Evolutionary conservation across 2,329 filamentous ascomycete genomes (phyloP), one percentile per base, ranked within the genome.

Genomic region (Penicillium sp.): DNA sequence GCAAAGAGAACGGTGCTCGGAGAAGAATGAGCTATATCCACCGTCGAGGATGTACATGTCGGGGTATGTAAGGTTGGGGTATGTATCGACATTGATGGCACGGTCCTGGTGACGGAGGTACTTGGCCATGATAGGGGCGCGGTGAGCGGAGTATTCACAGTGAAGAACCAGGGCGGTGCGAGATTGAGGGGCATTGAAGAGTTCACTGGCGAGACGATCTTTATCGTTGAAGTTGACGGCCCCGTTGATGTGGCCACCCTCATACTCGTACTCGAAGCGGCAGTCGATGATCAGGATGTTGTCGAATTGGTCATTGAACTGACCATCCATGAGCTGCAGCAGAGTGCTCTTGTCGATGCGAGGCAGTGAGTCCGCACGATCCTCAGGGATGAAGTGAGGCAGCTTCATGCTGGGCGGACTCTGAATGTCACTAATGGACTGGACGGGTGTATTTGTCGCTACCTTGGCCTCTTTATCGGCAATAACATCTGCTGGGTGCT

Each of bases 211-310:
- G 54, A 99, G 81, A 56, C 89, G 78, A 67, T 99, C 93, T 76
- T 97, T 97, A 78, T 97, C 91, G 75, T 96, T 97, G 79, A 92
- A 94, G 79, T 99, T 99, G 76, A 96, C 81, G 41, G 94, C 94
- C 16, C 89, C 89, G 63, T 92, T 84, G 69, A 99, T 97, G 72
- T 99, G 94, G 32, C 94, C 94, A 53, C 94, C 94, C 14, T 96
- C 88, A 71, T 95, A 99, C 76, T 99, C 94, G 73, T 99, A 99
- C 80, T 99, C 94, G 71, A 99, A 99, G 18, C 94, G 89, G 73
- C 94, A 99, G 74, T 99, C 94, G 67, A 99, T 88, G 67, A 99
- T 82, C 74, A 96, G 84, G 71, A 90, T 87, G 70, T 92, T 84
- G 56, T 92, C 86, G 72, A 89, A 97, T 22, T 84, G 74, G 24